phyloP scores from a whole-genome alignment of 495 filamentous ascomycete species.

The Baudoinia panamericana region DNA sequence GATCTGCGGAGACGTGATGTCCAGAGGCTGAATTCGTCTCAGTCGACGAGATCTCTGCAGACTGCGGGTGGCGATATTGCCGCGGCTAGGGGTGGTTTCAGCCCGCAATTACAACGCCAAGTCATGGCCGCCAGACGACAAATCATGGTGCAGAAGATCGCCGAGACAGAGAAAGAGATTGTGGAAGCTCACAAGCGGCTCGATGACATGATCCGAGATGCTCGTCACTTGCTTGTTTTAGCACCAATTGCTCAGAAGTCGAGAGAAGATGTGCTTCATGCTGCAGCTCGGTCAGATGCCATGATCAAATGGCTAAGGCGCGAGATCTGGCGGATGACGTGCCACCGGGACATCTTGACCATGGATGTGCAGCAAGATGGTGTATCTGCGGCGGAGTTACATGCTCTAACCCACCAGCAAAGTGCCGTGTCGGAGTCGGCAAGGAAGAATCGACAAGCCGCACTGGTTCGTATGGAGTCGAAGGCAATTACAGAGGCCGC shows the following conservation, averaged over 20 bases:
- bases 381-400: constrained; percentile 19
- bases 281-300: constrained; percentile 73
- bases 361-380: constrained; percentile 72
- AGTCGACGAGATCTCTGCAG: constrained; percentile 46
- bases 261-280: constrained; percentile 69
- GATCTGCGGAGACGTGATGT: constrained; percentile 64
- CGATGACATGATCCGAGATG: constrained; percentile 73
- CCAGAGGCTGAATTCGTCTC: constrained; percentile 48
- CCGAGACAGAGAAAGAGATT: constrained; percentile 71
- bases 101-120: constrained; percentile 67
- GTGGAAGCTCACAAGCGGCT: constrained; percentile 57
- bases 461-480: constrained; percentile 23
- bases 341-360: constrained; percentile 75
- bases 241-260: constrained; percentile 80
- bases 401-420: constrained; percentile 7
- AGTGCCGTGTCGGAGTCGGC: constrained; percentile 27
- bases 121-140: constrained; percentile 67
- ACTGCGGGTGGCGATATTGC: constrained; percentile 56
- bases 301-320: constrained; percentile 86
- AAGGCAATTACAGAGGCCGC: constrained; percentile 20
- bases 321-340: constrained; percentile 84
- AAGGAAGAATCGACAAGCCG: constrained; percentile 17
- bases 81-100: constrained; percentile 53
- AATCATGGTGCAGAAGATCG: constrained; percentile 70
- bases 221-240: constrained; percentile 79